These are phyloP conservation scores for Oryza australiensis DNA, from an alignment of 176 grass and related monocot species.

Conservation along the genomic window DNA sequence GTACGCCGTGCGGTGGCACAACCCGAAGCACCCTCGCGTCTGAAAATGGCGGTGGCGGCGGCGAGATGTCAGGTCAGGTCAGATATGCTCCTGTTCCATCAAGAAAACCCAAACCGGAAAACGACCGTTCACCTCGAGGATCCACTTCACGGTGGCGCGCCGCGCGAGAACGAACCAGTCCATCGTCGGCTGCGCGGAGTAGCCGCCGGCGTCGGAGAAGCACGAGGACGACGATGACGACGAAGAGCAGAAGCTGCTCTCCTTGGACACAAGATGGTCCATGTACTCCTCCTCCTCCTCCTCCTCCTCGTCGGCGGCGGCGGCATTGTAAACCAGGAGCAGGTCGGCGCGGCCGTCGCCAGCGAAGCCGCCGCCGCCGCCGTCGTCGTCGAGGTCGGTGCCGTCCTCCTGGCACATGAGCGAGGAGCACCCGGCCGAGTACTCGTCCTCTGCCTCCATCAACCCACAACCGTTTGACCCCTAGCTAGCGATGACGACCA, in stretches of 20 bases:
- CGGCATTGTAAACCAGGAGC: not conserved
- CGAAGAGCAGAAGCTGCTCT: constrained; percentile 46
- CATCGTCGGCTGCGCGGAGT: constrained; percentile 18
- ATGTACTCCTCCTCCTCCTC: constrained; percentile 60
- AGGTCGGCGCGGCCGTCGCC: not conserved
- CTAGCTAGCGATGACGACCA: not conserved
- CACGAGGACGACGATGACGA: not conserved
- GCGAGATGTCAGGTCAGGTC: not conserved
- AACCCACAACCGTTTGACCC: not conserved
- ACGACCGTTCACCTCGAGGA: constrained; percentile 55
- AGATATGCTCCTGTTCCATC: not conserved
- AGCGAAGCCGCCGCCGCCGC: not conserved
- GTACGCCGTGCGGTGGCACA: constrained; percentile 74
- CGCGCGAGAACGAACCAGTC: constrained; percentile 59
- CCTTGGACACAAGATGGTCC: constrained; percentile 67
- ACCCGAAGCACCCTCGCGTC: constrained; percentile 64
- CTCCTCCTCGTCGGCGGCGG: not conserved
- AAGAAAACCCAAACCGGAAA: not conserved
- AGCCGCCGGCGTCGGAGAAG: not conserved
- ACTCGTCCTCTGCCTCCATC: constrained; percentile 48
- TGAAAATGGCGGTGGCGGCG: constrained; percentile 28
- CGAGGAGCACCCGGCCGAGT: constrained; percentile 40
- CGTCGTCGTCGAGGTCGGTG: constrained; percentile 38
- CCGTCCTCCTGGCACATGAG: constrained; percentile 81
- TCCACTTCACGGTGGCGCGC: constrained; percentile 57